Evolutionary conservation across 1,139 yeast genomes (phyloP), one percentile per base, ranked within the genome.

Genomic region (Taphrina betulina): DNA sequence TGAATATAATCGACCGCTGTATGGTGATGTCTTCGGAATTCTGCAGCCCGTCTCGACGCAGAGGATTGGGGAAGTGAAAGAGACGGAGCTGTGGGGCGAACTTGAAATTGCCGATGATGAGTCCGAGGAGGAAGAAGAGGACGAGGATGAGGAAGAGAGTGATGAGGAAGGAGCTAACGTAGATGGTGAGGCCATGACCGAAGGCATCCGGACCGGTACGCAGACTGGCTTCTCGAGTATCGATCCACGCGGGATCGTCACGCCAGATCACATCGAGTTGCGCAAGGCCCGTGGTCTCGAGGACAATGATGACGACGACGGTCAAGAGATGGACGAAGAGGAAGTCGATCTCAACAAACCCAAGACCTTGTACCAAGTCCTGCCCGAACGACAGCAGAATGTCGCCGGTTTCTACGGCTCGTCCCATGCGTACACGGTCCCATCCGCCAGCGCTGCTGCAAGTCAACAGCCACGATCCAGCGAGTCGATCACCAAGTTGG

Each of bases 1-100:
- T 50, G 69, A 67, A 36, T 63, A 62, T 41, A 68, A 67, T 12
- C 60, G 66, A 3, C 73, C 74, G 2, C 54, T 71, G 17, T 71
- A 70, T 57, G 73, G 71, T 1, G 73, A 69, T 45, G 71, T 69
- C 3, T 64, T 64, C 59, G 70, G 69, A 2, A 60, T 61, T 66
- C 52, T 79, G 78, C 76, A 69, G 24, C 78, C 72, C 31, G 67
- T 69, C 0, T 72, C 69, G 2, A 71, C 66, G 3, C 75, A 69
- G 1, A 74, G 68, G 16, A 70, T 70, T 1, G 74, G 68, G 4
- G 72, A 14, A n/a, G 20, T 28, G 40, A 65, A 64, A n/a, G 71
- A 67, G 33, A 66, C 61, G 12, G 66, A 66, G 8, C 65, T 62
- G 5, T 74, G 74, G 65, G 73, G 69, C 1, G 67, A 67, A 40